Evolutionary conservation across 768 basidiomycete genomes (phyloP), one percentile per base, ranked within the genome.

Genomic region (Russula sp.): DNA sequence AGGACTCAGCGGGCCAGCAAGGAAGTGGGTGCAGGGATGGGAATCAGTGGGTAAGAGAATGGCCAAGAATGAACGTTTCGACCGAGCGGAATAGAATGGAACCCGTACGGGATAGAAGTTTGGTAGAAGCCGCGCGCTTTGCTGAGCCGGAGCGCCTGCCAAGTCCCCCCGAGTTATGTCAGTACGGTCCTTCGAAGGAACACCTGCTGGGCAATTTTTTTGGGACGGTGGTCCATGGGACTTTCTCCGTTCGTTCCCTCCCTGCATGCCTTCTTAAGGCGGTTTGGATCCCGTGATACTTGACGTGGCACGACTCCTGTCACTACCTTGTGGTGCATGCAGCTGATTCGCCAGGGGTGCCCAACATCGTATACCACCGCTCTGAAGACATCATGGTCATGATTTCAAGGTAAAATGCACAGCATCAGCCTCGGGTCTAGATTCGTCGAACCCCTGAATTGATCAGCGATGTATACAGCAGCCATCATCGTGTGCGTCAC

Each of bases 301-400:
- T 61, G 64, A 51, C 46, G 26, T 61, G 48, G 24, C 22, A 60
- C n/a, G 59, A 42, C 38, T 49, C 54, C 30, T 56, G 59, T 36
- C 55, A 38, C 26, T 48, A 16, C 22, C 10, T 32, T 46, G 44
- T 34, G 6, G 26, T 26, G 26, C 26, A 59, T 9, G 13, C 32
- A 40, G 36, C 44, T 64, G 63, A 64, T 64, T 59, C 63, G 57
- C 63, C 57, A 64, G 63, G 63, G 62, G 58, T 18, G 50, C 22
- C 44, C 51, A 54, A 48, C 26, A 30, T 59, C 28, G 52, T 48
- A 46, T 18, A 59, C 64, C 32, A 51, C 22, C 36, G 36, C 46
- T 49, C n/a, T 60, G 52, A 48, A 38, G 42, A 48, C 52, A 59
- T 49, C 48, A 30, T 30, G 28, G 5, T 30, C 51, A 53, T 38